Evolutionary conservation across 2,329 filamentous ascomycete species (phyloP).

Genomic region (Aspergillus sp.): DNA sequence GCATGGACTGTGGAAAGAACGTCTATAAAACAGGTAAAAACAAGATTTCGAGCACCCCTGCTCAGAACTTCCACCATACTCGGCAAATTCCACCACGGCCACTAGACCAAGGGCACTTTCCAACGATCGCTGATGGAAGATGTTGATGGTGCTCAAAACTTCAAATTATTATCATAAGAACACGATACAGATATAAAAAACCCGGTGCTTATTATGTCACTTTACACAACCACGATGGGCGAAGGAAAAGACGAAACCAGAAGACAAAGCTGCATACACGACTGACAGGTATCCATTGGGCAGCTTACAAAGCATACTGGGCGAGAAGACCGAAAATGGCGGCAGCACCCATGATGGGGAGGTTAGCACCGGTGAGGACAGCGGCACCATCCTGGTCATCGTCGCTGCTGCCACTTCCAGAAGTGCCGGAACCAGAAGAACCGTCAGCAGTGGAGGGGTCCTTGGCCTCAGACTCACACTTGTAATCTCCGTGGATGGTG

Average conservation of each 20-base stretch:
- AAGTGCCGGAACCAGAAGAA: slow-evolving; percentile 30
- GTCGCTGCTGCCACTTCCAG: slow-evolving; percentile 15
- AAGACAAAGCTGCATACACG: slow-evolving; percentile 27
- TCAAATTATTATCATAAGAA: slow-evolving; percentile 44
- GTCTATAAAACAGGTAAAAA: slow-evolving; percentile 25
- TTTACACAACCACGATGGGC: slow-evolving; percentile 33
- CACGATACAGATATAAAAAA: slow-evolving; percentile 31
- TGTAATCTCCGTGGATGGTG: slow-evolving; percentile 50
- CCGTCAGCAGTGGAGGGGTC: slow-evolving; percentile 39
- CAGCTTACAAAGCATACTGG: slow-evolving; percentile 48
- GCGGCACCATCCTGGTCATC: slow-evolving; percentile 37
- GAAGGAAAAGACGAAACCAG: slow-evolving; percentile 21
- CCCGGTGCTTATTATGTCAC: slow-evolving; percentile 37
- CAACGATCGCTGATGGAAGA: slow-evolving; percentile 21
- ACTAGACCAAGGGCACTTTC: slow-evolving; percentile 21
- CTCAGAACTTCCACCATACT: slow-evolving; percentile 15
- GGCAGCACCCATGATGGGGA: slow-evolving; percentile 42
- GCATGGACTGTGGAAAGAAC: slow-evolving; percentile 22
- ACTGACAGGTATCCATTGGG: slow-evolving; percentile 28
- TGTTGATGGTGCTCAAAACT: slow-evolving; percentile 33
- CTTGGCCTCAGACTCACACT: slow-evolving; percentile 40
- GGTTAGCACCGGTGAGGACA: slow-evolving; percentile 34
- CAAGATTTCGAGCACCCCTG: slow-evolving; percentile 13
- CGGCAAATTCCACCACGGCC: slow-evolving; percentile 8
- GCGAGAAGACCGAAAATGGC: slow-evolving; percentile 47